Conservation (phyloP, 2,329 filamentous ascomycete species). For the Madurella mycetomatis region DNA sequence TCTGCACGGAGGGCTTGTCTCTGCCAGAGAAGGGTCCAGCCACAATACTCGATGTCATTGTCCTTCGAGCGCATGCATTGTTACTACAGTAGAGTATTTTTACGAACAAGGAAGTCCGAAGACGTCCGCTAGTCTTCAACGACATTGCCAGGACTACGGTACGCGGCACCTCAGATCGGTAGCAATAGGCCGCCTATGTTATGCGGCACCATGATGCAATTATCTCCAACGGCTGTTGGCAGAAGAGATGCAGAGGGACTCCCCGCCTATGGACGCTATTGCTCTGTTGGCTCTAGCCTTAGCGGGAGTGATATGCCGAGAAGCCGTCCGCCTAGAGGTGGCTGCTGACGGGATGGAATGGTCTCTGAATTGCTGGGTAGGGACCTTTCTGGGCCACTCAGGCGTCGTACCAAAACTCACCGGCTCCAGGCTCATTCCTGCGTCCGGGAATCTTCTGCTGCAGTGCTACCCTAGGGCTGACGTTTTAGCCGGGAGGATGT, state of each 20-base stretch:
- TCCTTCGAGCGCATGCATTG: conserved; percentile 1
- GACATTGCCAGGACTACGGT: no score
- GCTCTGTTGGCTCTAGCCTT: not conserved
- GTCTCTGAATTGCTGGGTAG: not conserved
- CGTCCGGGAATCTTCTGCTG: conserved; percentile 8
- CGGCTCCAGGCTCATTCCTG: conserved; percentile 6
- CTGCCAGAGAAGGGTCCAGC: not conserved
- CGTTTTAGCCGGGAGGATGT: conserved; percentile 17
- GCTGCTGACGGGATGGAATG: not conserved
- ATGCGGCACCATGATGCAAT: no score
- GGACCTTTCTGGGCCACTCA: conserved; percentile 9
- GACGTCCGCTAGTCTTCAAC: no score
- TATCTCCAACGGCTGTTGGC: no score
- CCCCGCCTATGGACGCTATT: no score
- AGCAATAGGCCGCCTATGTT: no score
- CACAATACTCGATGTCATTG: not conserved
- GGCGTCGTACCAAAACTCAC: not conserved
- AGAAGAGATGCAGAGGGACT: no score
- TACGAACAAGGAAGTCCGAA: not conserved
- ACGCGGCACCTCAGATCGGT: no score
- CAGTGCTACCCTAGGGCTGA: conserved; percentile 16
- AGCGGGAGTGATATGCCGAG: not conserved
- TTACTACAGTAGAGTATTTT: not conserved
- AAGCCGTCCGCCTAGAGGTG: not conserved
- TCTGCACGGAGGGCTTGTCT: no score